Evolutionary conservation across 768 basidiomycete species (phyloP).

Genomic region (Kwoniella shandongensis): DNA sequence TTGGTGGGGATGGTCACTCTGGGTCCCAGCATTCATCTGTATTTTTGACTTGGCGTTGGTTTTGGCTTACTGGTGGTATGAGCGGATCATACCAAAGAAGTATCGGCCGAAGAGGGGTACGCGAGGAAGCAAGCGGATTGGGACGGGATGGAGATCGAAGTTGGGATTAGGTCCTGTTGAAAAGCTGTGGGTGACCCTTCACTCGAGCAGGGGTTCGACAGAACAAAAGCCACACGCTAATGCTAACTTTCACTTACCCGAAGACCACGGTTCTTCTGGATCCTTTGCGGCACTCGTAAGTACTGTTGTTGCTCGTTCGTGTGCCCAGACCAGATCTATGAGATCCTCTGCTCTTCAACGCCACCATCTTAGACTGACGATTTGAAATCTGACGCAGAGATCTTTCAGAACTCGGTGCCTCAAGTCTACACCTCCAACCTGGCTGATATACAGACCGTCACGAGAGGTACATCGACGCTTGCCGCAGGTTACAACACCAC

Average conservation of each 20-base stretch:
- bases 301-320: background rate
- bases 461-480: conserved; percentile 38
- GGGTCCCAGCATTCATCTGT: conserved; percentile 45
- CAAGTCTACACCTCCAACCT: conserved; percentile 47
- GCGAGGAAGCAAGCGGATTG: conserved; percentile 23
- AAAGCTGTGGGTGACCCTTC: background rate
- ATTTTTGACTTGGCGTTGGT: conserved; percentile 33
- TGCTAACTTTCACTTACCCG: no score
- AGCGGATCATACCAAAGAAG: conserved; percentile 34
- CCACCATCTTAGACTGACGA: no score
- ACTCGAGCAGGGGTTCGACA: background rate
- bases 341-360: no score
- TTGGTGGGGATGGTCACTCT: conserved; percentile 50
- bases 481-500: conserved; percentile 51
- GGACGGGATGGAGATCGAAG: conserved; percentile 16
- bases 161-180: no score
- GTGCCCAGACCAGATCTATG: no score
- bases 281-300: conserved; percentile 33
- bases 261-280: conserved; percentile 42
- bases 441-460: conserved; percentile 46
- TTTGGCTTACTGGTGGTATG: conserved; percentile 41
- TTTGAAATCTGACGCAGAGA: conserved; percentile 17
- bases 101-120: conserved; percentile 33
- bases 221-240: no score
- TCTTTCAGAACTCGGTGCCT: conserved; percentile 43